Base-by-base conservation (phyloP, 306 rosid genomes). In the Vicia sativa region DNA sequence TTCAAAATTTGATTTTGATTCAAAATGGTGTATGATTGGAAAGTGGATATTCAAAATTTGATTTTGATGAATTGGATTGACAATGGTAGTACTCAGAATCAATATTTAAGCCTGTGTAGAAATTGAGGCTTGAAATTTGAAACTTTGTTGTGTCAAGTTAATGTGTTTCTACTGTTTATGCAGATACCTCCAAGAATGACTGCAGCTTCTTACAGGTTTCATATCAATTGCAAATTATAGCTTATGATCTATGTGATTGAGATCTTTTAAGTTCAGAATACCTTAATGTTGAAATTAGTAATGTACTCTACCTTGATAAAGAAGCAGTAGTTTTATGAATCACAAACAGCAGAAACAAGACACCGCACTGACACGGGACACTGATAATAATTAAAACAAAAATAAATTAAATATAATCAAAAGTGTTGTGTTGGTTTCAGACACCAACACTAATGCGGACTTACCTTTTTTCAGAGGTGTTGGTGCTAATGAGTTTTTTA, bases 131-230 rank as follows among this genome's bases (percentile, higher is more conserved):
- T 58, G 61, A 18, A 49, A 73, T 60, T 72, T 18, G 52, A 23
- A 19, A 25, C 10, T 60, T 53, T 16, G 31, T 59, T 54, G 25
- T 48, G 34, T 50, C 29, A 70, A 70, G 71, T 67, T 72, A 39
- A 74, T 18, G 75, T 25, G 1, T 49, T 75, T 45, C 45, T 74
- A 10, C 57, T 74, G 53, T 77, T 78, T 72, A 23, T 83, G 88
- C 92, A 93, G 99, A 90, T 93, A 79, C 99, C 96, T 13, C 99
- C 99, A 6, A 86, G 99, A 82, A 88, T 73, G 87, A 90, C 78
- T 78, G 96, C 96, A 67, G 96, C 99, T 79, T 90, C 99, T 45
- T 93, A 88, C 85, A 93, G 97, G 99, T 93, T 82, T 85, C 72
- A 69, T 68, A 59, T 74, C 41, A 75, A 66, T 50, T 77, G 58